Percentiles rank a stretch among this genome's conserved stretches.
phyloP scores from a whole-genome alignment of 352 stramenopile genomes.

The Blastocystis sp. region DNA sequence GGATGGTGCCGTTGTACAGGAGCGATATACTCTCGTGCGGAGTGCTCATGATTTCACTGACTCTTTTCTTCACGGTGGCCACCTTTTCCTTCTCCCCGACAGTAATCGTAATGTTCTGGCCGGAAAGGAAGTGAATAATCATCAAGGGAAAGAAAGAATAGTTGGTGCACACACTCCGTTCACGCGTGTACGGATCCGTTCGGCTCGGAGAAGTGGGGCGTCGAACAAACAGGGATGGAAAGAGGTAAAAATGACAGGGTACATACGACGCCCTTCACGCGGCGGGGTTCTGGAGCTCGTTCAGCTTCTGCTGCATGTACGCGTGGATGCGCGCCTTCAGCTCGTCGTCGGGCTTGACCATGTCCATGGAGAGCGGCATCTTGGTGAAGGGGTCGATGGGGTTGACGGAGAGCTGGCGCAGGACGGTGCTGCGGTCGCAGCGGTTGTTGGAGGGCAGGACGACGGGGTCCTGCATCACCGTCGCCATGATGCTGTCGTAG shows the following conservation, averaged over 20 bases:
- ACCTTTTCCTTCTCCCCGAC: constrained; percentile 8
- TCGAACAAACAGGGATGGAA: constrained; percentile 7
- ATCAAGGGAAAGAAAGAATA: constrained; percentile 12
- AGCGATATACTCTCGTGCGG: constrained; percentile 16
- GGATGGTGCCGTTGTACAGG: constrained; percentile 26
- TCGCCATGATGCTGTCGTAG: constrained; percentile 41
- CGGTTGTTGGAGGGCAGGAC: constrained; percentile 53
- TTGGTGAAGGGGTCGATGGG: constrained; percentile 33
- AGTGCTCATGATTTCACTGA: background rate
- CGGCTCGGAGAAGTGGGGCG: background rate
- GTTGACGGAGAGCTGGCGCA: constrained; percentile 26
- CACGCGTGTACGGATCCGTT: background rate
- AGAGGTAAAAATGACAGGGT: background rate
- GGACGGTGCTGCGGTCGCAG: constrained; percentile 19
- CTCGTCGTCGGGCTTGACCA: constrained; percentile 42
- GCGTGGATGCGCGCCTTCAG: constrained; percentile 41
- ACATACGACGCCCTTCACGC: background rate
- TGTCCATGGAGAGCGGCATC: constrained; percentile 37
- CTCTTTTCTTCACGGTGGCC: constrained; percentile 35
- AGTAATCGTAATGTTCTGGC: background rate
- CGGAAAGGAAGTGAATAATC: constrained; percentile 59
- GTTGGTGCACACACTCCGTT: background rate
- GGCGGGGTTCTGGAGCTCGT: background rate
- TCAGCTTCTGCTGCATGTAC: constrained; percentile 39
- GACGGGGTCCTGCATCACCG: constrained; percentile 57